Evolutionary conservation across 1,284 basidiomycete species (phyloP).

Genomic region (Abortiporus biennis): DNA sequence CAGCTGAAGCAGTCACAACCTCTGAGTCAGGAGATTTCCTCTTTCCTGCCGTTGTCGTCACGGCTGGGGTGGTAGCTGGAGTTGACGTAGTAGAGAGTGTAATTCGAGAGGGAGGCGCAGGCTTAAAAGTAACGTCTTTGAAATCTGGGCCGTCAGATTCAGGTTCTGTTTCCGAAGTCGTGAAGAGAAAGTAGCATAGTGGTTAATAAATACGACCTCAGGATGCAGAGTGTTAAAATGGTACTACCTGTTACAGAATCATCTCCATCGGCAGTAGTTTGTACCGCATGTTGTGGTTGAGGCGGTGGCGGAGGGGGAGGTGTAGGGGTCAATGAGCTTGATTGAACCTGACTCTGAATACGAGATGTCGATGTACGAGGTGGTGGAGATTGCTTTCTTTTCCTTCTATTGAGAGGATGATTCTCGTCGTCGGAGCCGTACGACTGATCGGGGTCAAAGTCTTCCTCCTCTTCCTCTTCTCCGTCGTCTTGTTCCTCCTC

Average conservation of each 20-base stretch:
- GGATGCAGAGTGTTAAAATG: background rate
- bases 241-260: slow-evolving; percentile 3
- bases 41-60: background rate
- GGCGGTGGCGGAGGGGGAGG: too few relatives aligned
- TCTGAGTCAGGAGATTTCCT: background rate
- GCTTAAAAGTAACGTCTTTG: too few relatives aligned
- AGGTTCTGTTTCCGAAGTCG: slow-evolving; percentile 6
- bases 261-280: background rate
- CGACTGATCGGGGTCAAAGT: slow-evolving; percentile 4
- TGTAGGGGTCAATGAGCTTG: too few relatives aligned
- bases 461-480: slow-evolving; percentile 11
- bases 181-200: background rate
- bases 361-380: background rate
- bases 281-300: too few relatives aligned
- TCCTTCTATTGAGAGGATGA: background rate
- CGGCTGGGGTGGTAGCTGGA: background rate
- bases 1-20: background rate
- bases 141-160: slow-evolving; percentile 10
- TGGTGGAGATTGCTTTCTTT: background rate
- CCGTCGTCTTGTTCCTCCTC: slow-evolving; percentile 14
- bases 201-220: background rate
- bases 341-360: background rate
- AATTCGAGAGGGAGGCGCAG: background rate
- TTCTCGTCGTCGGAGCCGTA: background rate
- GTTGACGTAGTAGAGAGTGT: too few relatives aligned